phyloP scores from a whole-genome alignment of 257 asterid species.

The Eucommia ulmoides region DNA sequence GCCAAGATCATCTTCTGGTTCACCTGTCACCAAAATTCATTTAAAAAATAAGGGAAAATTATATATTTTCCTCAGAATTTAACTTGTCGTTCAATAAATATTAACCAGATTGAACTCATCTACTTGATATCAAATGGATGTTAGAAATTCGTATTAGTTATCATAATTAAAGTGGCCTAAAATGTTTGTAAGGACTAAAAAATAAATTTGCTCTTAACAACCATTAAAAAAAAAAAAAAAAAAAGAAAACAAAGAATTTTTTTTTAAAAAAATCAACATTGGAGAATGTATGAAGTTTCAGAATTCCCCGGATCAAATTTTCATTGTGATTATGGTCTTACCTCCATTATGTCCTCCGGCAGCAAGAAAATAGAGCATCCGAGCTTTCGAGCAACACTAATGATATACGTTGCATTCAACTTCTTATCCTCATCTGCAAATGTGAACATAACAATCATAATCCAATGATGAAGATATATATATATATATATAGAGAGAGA shows the following conservation, averaged over 20 bases:
- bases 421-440: slow-evolving; percentile 50
- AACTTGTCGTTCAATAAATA: not conserved
- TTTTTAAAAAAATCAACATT: not conserved
- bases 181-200: not conserved
- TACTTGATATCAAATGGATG: not conserved
- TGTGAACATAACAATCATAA: slow-evolving; percentile 2
- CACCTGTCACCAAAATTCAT: slow-evolving; percentile 52
- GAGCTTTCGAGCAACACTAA: slow-evolving; percentile 57
- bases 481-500: too few relatives aligned
- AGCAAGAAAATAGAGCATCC: slow-evolving; percentile 52
- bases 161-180: too few relatives aligned
- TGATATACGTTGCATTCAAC: slow-evolving; percentile 46
- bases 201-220: not conserved
- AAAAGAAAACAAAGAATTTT: not conserved
- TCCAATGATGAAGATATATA: slow-evolving; percentile 1
- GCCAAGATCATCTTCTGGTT: slow-evolving; percentile 81
- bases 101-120: not conserved
- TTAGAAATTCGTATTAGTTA: too few relatives aligned
- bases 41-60: not conserved
- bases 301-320: not conserved
- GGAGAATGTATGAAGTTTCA: not conserved
- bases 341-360: slow-evolving; percentile 64
- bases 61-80: not conserved
- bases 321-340: slow-evolving; percentile 3
- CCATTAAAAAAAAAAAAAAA: not conserved